Evolutionary conservation across 768 basidiomycete species (phyloP), one percentile per base, ranked within the genome.

Genomic region (Kwoniella dejecticola): DNA sequence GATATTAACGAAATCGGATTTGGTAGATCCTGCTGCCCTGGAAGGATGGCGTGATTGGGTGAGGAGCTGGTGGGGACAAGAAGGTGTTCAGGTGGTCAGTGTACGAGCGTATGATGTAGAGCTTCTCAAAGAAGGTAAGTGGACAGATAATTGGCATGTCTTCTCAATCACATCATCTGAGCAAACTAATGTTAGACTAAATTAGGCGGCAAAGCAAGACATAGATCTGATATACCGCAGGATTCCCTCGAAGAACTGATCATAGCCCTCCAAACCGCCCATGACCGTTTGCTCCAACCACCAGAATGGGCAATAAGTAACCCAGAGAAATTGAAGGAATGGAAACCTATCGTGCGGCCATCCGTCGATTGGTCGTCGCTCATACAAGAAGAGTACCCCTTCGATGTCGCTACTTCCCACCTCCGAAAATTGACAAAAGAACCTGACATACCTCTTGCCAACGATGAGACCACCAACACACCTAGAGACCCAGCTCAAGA

Each of bases 1-100:
- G 6, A 93, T 96, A 6, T 84, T 89, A 11, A 89, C 90, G 80
- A 91, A 91, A 26, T 82, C 86, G 3, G 91, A 91, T 23, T 71
- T 92, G 36, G 95, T 97, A 61, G 85, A 90, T 76, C 87, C 85
- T 3, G 67, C 47, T 2, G 71, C 74, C 10, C 44, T 72, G 48
- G 65, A 62, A 13, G 74, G 67, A 17, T 78, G 77, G 77, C 65
- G 47, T 53, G 55, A 47, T 44, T 78, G 77, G 77, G 64, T 70
- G 24, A 74, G 72, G 42, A 47, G 52, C 15, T 77, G 70, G 71
- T 78, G 77, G 77, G 81, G 72, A 5, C 84, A 86, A 72, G 87
- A 88, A 2, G 80, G 78, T 15, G 69, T 65, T 13, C 60, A 82
- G 2, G 83, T 92, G 13, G 87, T 92, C 2, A 83, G 85, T 59